These are phyloP conservation scores for Lentinula raphanica DNA, from an alignment of 768 basidiomycete species.

Conservation along the genomic window DNA sequence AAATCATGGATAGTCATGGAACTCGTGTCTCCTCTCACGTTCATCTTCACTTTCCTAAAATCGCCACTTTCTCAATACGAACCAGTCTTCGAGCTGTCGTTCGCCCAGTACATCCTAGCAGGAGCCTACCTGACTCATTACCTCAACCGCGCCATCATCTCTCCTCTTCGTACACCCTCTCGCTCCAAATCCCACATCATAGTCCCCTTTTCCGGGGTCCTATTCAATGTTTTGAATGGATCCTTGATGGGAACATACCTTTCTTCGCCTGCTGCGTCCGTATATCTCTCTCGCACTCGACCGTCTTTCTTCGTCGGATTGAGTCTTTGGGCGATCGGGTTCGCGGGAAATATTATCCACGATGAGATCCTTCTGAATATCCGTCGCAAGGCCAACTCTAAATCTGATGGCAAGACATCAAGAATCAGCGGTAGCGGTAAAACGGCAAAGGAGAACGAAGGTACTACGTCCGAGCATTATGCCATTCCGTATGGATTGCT, in stretches of 20 bases:
- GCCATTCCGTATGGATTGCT: slow-evolving; percentile 77
- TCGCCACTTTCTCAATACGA: slow-evolving; percentile 26
- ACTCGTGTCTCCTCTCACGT: slow-evolving; percentile 36
- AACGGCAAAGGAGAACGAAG: slow-evolving; percentile 15
- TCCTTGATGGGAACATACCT: slow-evolving; percentile 48
- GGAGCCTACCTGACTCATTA: slow-evolving; percentile 53
- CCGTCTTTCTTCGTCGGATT: slow-evolving; percentile 53
- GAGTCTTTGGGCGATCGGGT: slow-evolving; percentile 62
- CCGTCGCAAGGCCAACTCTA: slow-evolving; percentile 53
- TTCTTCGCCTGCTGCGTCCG: slow-evolving; percentile 32
- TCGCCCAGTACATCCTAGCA: slow-evolving; percentile 36
- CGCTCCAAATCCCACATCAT: slow-evolving; percentile 49
- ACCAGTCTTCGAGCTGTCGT: slow-evolving; percentile 17
- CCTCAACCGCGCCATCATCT: slow-evolving; percentile 58
- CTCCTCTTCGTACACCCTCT: slow-evolving; percentile 56
- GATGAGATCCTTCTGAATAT: slow-evolving; percentile 88
- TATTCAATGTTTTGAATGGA: slow-evolving; percentile 56
- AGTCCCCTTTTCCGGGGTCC: slow-evolving; percentile 37
- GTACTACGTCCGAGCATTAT: slow-evolving; percentile 48
- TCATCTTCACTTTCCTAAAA: slow-evolving; percentile 27
- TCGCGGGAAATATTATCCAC: slow-evolving; percentile 77
- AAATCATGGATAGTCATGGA: slow-evolving; percentile 54
- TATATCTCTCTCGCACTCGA: slow-evolving; percentile 23
- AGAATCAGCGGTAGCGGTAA: slow-evolving; percentile 14
- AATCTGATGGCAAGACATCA: slow-evolving; percentile 27